Base-by-base conservation (phyloP, 805 yeast genomes). In the Kodamaea fukazawae region DNA sequence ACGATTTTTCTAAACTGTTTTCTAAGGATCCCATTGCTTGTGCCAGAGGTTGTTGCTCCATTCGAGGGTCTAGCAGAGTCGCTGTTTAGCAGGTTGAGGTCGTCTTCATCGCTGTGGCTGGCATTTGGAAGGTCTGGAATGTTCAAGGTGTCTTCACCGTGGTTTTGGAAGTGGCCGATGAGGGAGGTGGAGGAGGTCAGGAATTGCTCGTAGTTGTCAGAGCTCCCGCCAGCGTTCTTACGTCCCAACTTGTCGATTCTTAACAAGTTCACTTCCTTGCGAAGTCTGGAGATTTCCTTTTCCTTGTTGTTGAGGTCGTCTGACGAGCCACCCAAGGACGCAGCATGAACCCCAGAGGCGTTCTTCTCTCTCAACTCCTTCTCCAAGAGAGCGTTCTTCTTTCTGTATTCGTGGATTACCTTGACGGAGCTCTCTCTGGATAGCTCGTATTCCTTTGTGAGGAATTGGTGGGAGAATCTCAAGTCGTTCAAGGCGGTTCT, bases 1-100 rank as follows among this genome's bases (percentile, higher is more conserved):
- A 83, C 79, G 36, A 83, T 63, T 49, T 78, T 81, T 58, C 77
- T 83, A 63, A 83, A 84, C 57, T 84, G 89, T 45, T 76, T 70
- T 41, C 86, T 67, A 58, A 84, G 63, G 2, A 83, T 79, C 0
- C 81, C 74, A 28, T 76, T 76, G 46, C 72, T 66, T 49, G 52
- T 61, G 17, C 73, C 65, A 31, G 50, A 11, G 37, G 20, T 14
- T 25, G 36, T 41, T 7, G 39, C 34, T 12, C 33, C 40, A 32
- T 14, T 17, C 12, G 53, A 49, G 20, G 53, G 51, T 40, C 58
- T 47, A 4, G 50, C 32, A 12, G 40, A 36, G 13, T 31, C 39
- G 27, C 53, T 47, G 11, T 27, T 23, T 3, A 49, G 25, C 48
- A 46, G 47, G 13, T 34, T 42, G 10, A 36, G 33, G 17, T 58